Evolutionary conservation across 2,329 filamentous ascomycete genomes (phyloP).

Genomic region (Fusarium poae): DNA sequence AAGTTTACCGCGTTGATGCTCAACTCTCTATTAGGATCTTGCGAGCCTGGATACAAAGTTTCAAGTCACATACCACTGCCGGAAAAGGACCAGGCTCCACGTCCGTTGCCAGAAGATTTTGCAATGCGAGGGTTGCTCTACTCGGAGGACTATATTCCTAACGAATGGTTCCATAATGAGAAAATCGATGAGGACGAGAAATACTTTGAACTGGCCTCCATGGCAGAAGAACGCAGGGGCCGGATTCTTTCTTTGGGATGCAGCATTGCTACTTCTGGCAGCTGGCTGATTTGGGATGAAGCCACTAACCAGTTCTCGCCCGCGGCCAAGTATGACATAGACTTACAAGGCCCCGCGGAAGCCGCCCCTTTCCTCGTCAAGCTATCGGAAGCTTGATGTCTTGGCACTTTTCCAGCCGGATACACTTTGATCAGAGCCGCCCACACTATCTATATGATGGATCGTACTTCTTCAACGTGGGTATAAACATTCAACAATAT

Average conservation of each 20-base stretch:
- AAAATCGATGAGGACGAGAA: constrained; percentile 77
- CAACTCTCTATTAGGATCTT: constrained; percentile 53
- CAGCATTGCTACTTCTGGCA: constrained; percentile 58
- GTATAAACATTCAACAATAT: neutral
- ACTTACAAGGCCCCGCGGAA: neutral
- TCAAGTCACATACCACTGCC: constrained; percentile 62
- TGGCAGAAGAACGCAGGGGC: constrained; percentile 68
- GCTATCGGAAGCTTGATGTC: neutral
- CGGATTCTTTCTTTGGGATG: constrained; percentile 71
- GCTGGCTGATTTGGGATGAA: constrained; percentile 63
- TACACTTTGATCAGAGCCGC: too few relatives aligned
- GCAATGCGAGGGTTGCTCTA: constrained; percentile 74
- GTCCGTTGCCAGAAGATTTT: constrained; percentile 77
- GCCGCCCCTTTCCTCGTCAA: neutral
- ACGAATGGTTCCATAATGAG: constrained; percentile 68
- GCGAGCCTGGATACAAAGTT: constrained; percentile 54
- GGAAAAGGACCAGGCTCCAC: constrained; percentile 58
- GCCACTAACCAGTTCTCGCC: constrained; percentile 57
- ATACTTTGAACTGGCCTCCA: constrained; percentile 71
- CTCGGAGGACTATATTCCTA: constrained; percentile 69
- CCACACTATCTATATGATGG: neutral
- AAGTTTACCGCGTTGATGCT: constrained; percentile 55
- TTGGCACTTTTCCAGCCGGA: neutral
- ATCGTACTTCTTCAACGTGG: neutral
- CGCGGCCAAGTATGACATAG: constrained; percentile 53